Conservation (phyloP, 2,329 filamentous ascomycete species). For the Cordyceps fumosorosea region DNA sequence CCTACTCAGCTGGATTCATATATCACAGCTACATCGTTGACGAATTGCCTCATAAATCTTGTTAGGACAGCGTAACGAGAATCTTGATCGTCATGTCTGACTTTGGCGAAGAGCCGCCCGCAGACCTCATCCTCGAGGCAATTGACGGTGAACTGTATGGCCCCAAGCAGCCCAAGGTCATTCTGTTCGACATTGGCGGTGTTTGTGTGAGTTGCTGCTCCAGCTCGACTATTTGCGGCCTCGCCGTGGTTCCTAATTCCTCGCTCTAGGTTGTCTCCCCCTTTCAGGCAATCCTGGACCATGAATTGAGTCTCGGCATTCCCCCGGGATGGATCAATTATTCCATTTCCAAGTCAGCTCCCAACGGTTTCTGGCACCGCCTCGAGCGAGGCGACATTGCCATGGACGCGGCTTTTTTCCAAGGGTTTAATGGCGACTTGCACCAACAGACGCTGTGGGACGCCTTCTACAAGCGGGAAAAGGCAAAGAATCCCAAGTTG, state of each 20-base stretch:
- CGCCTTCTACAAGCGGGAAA: conserved; percentile 48
- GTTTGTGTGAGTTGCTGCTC: conserved; percentile 71
- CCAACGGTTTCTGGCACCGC: conserved; percentile 78
- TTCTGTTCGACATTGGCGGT: conserved; percentile 93
- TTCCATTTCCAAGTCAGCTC: conserved; percentile 72
- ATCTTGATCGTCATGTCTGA: not conserved
- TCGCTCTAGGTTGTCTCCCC: conserved; percentile 70
- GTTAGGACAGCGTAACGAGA: not conserved
- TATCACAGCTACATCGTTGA: not conserved
- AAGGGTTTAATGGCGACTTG: conserved; percentile 69
- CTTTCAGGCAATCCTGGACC: conserved; percentile 88
- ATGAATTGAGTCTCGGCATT: conserved; percentile 69
- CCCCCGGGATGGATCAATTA: conserved; percentile 88
- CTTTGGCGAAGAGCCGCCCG: conserved; percentile 11
- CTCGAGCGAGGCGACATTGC: conserved; percentile 79
- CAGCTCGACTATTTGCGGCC: not conserved
- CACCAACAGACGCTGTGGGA: conserved; percentile 61
- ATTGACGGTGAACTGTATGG: conserved; percentile 33
- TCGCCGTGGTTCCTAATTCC: not conserved
- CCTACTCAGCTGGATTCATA: not conserved
- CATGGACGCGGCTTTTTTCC: conserved; percentile 69
- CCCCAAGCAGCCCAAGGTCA: conserved; percentile 56
- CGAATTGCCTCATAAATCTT: not conserved
- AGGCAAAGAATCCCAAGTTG: conserved; percentile 34
- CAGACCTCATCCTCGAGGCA: conserved; percentile 25